Conservation (phyloP, 352 stramenopile genomes). For the Phytophthora kernoviae region DNA sequence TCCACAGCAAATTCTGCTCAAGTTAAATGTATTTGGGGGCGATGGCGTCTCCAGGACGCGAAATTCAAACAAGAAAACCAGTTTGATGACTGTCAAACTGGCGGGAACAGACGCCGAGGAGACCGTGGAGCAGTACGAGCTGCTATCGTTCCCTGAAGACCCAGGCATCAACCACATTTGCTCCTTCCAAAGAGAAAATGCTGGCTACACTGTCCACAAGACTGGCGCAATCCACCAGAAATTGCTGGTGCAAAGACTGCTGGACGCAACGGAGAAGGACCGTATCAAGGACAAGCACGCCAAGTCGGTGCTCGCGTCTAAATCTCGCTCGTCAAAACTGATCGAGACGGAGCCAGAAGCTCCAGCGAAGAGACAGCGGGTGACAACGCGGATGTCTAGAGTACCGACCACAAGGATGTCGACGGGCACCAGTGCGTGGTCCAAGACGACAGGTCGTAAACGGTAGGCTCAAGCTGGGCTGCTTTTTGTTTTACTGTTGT, state of each 20-base stretch:
- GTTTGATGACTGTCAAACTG: constrained; percentile 51
- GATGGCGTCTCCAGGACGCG: constrained; percentile 16
- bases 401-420: constrained; percentile 9
- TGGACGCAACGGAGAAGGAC: constrained; percentile 77
- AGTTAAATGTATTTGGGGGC: constrained; percentile 19
- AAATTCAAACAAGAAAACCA: constrained; percentile 45
- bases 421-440: constrained; percentile 20
- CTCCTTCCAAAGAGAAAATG: constrained; percentile 42
- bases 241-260: constrained; percentile 77
- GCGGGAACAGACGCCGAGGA: constrained; percentile 15
- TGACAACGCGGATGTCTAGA: constrained; percentile 17
- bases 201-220: constrained; percentile 63
- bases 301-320: constrained; percentile 73
- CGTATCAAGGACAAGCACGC: constrained; percentile 84
- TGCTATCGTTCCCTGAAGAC: constrained; percentile 80
- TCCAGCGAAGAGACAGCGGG: constrained; percentile 24
- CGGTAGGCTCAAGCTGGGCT: constrained; percentile 15
- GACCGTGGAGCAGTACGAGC: constrained; percentile 59
- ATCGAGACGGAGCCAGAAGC: constrained; percentile 35
- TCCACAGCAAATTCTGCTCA: constrained; percentile 31
- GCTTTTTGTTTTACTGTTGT: not conserved
- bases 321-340: constrained; percentile 70
- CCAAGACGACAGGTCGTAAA: constrained; percentile 20
- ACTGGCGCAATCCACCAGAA: constrained; percentile 77
- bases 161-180: constrained; percentile 71